Percentiles rank a stretch among this genome's conserved stretches.
Evolutionary conservation across 148 eudicot genomes (phyloP).

Genomic region (Gaultheria prostrata): DNA sequence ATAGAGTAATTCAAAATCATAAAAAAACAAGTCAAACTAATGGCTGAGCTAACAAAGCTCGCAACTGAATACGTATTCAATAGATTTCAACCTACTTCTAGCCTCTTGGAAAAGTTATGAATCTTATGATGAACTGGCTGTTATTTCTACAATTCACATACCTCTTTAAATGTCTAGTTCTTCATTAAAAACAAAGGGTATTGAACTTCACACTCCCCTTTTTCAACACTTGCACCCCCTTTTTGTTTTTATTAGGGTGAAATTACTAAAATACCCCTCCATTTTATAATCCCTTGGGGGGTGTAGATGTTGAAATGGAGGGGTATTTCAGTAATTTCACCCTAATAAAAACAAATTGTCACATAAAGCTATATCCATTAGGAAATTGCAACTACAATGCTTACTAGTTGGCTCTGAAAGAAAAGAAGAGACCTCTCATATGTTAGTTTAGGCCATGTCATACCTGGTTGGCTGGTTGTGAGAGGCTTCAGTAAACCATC

Average conservation of each 20-base stretch:
- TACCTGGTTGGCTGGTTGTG: constrained; percentile 85
- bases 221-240: no score
- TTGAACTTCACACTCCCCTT: no score
- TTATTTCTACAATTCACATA: neutral
- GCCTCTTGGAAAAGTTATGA: neutral
- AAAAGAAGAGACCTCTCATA: neutral
- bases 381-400: neutral
- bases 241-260: no score
- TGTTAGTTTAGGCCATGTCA: neutral
- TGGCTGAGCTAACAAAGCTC: neutral
- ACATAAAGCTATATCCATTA: neutral
- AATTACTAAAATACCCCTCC: no score
- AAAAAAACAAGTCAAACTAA: neutral
- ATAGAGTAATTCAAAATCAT: neutral
- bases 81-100: neutral
- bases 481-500: constrained; percentile 59
- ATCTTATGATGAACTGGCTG: neutral
- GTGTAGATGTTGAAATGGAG: no score
- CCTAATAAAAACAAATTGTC: neutral
- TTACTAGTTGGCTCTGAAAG: neutral
- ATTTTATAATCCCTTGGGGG: no score
- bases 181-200: no score
- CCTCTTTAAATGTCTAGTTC: neutral
- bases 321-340: no score
- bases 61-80: neutral